A percentile compares a stretch with the other conserved stretches of the same genome.
Evolutionary conservation across 768 basidiomycete species (phyloP).

Genomic region (Hydnomerulius pinastri): DNA sequence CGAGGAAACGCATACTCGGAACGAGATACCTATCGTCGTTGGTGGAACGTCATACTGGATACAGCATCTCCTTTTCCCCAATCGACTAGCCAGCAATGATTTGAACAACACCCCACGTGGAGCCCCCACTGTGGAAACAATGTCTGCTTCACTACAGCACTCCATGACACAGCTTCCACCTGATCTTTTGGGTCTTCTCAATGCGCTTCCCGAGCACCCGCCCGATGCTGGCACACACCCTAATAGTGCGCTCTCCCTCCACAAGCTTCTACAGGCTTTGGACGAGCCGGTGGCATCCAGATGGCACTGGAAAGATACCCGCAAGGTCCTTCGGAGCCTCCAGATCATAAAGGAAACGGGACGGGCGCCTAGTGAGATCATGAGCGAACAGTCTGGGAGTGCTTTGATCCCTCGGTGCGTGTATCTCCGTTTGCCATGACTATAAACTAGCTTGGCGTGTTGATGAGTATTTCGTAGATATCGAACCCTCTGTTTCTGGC

Average conservation of each 20-base stretch:
- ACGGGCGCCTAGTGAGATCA: constrained; percentile 64
- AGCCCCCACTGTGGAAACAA: neutral
- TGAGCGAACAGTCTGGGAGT: constrained; percentile 57
- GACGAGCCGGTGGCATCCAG: constrained; percentile 75
- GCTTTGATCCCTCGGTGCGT: constrained; percentile 52
- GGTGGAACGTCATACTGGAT: constrained; percentile 99
- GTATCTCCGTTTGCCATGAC: neutral
- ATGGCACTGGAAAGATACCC: constrained; percentile 96
- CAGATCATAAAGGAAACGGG: constrained; percentile 75
- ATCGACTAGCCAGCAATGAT: constrained; percentile 51
- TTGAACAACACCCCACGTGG: constrained; percentile 6
- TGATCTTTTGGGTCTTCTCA: constrained; percentile 51
- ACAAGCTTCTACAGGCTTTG: constrained; percentile 63
- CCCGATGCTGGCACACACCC: constrained; percentile 58
- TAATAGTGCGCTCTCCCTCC: constrained; percentile 60
- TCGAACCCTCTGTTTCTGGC: constrained; percentile 86
- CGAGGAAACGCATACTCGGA: constrained; percentile 61
- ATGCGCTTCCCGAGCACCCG: constrained; percentile 58
- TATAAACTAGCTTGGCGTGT: neutral
- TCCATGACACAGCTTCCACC: constrained; percentile 47
- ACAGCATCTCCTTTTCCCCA: constrained; percentile 91
- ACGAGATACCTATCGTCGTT: constrained; percentile 82
- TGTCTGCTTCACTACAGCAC: constrained; percentile 41
- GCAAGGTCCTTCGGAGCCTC: constrained; percentile 84
- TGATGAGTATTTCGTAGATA: constrained; percentile 51